Evolutionary conservation across 2,329 filamentous ascomycete genomes (phyloP).

Genomic region (Hypoxylon sp.): DNA sequence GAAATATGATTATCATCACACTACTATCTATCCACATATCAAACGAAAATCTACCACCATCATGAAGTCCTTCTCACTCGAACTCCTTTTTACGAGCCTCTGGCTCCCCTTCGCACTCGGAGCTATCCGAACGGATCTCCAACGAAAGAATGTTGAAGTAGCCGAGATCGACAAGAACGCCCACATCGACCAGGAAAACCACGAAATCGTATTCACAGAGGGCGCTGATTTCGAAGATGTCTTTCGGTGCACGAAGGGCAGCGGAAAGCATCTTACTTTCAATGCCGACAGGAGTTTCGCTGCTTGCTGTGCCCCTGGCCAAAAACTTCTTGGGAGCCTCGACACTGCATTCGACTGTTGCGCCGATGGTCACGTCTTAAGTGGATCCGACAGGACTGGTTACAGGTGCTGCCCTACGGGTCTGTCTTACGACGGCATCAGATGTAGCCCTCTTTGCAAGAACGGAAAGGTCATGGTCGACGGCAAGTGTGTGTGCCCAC

Average conservation of each 20-base stretch:
- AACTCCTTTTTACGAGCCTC: slow-evolving; percentile 1
- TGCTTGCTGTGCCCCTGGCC: slow-evolving; percentile 24
- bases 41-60: neutral
- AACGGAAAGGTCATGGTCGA: slow-evolving; percentile 30
- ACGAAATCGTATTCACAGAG: slow-evolving; percentile 27
- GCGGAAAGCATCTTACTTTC: slow-evolving; percentile 27
- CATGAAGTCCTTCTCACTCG: slow-evolving; percentile 6
- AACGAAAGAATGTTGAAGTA: slow-evolving; percentile 30
- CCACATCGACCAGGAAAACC: slow-evolving; percentile 24
- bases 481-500: slow-evolving; percentile 25
- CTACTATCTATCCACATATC: slow-evolving; percentile 7
- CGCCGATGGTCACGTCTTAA: slow-evolving; percentile 17
- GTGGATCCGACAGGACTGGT: slow-evolving; percentile 16
- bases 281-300: slow-evolving; percentile 17
- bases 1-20: slow-evolving; percentile 1
- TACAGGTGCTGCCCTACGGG: slow-evolving; percentile 27
- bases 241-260: slow-evolving; percentile 15
- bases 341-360: slow-evolving; percentile 34
- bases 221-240: slow-evolving; percentile 26
- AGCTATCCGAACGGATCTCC: slow-evolving; percentile 24
- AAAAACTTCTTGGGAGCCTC: slow-evolving; percentile 22
- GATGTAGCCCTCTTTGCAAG: slow-evolving; percentile 18
- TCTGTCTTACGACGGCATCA: slow-evolving; percentile 20
- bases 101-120: slow-evolving; percentile 17
- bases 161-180: slow-evolving; percentile 27